Evolutionary conservation across 768 basidiomycete species (phyloP).

Genomic region (Boletellus ananas): DNA sequence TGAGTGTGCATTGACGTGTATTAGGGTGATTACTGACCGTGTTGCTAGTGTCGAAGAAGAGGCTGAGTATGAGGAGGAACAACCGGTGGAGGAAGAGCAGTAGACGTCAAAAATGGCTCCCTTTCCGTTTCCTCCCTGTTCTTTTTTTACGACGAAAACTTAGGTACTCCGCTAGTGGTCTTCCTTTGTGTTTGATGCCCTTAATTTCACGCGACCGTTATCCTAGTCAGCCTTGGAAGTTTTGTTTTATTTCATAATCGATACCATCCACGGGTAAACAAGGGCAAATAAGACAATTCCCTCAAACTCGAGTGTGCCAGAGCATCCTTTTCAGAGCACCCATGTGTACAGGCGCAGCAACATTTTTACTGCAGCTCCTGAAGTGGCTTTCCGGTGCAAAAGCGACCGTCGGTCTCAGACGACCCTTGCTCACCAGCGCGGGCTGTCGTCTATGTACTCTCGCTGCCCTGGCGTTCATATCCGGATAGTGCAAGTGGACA

Average conservation of each 20-base stretch:
- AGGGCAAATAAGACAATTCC: conserved; percentile 6
- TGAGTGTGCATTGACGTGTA: conserved; percentile 39
- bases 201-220: conserved; percentile 33
- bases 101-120: conserved; percentile 28
- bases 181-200: conserved; percentile 26
- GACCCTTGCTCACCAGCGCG: conserved; percentile 6
- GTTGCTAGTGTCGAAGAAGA: conserved; percentile 75
- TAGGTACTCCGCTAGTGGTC: conserved; percentile 35
- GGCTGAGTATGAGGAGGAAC: conserved; percentile 85
- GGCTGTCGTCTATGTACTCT: not conserved
- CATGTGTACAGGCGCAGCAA: conserved; percentile 32
- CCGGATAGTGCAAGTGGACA: not conserved
- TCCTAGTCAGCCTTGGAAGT: conserved; percentile 23
- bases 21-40: conserved; percentile 9
- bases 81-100: conserved; percentile 55
- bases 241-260: not conserved
- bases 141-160: conserved; percentile 32
- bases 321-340: conserved; percentile 17
- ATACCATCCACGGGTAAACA: conserved; percentile 1
- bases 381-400: conserved; percentile 31
- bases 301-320: not conserved
- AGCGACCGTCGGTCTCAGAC: conserved; percentile 10
- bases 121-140: conserved; percentile 13
- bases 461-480: not conserved
- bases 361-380: conserved; percentile 28